Percentiles rank a stretch among this genome's conserved stretches.
phyloP scores from a whole-genome alignment of 2,329 filamentous ascomycete genomes.

The Hypoxylon sp. region DNA sequence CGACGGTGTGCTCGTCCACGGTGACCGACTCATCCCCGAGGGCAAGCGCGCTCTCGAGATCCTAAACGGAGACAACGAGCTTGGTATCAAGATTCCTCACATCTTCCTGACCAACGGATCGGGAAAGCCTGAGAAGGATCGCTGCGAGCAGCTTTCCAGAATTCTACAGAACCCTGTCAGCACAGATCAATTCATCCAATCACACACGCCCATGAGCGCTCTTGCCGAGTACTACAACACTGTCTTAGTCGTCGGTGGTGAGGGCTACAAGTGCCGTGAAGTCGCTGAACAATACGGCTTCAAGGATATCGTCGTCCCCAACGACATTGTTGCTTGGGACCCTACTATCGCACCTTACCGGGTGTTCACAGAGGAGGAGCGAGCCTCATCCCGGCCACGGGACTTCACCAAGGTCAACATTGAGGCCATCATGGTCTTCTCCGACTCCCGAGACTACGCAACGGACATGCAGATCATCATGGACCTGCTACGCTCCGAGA shows the following conservation, averaged over 20 bases:
- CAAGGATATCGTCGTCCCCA: slow-evolving; percentile 79
- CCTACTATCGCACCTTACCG: slow-evolving; percentile 78
- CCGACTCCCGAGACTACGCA: slow-evolving; percentile 80
- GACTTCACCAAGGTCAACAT: slow-evolving; percentile 82
- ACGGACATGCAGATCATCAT: slow-evolving; percentile 84
- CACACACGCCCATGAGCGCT: slow-evolving; percentile 83
- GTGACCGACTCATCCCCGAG: slow-evolving; percentile 78
- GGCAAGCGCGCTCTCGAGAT: slow-evolving; percentile 77
- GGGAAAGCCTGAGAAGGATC: slow-evolving; percentile 77
- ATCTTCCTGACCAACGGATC: slow-evolving; percentile 83
- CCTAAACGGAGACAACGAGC: slow-evolving; percentile 81
- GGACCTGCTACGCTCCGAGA: slow-evolving; percentile 77
- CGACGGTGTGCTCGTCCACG: slow-evolving; percentile 82
- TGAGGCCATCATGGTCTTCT: slow-evolving; percentile 82
- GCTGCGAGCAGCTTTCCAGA: slow-evolving; percentile 76
- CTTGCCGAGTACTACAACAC: slow-evolving; percentile 83
- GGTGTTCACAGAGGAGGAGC: slow-evolving; percentile 77
- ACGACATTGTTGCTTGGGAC: slow-evolving; percentile 81
- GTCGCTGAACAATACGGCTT: slow-evolving; percentile 82
- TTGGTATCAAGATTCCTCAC: slow-evolving; percentile 82
- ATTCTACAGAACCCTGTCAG: slow-evolving; percentile 76
- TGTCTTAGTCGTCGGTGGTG: slow-evolving; percentile 81
- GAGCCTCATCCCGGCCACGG: slow-evolving; percentile 75
- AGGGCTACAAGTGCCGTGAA: slow-evolving; percentile 81
- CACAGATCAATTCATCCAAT: slow-evolving; percentile 83